Percentiles rank a stretch among this genome's conserved stretches.
Conservation (phyloP, 305 asterid genomes). For the Euphrasia arctica region DNA sequence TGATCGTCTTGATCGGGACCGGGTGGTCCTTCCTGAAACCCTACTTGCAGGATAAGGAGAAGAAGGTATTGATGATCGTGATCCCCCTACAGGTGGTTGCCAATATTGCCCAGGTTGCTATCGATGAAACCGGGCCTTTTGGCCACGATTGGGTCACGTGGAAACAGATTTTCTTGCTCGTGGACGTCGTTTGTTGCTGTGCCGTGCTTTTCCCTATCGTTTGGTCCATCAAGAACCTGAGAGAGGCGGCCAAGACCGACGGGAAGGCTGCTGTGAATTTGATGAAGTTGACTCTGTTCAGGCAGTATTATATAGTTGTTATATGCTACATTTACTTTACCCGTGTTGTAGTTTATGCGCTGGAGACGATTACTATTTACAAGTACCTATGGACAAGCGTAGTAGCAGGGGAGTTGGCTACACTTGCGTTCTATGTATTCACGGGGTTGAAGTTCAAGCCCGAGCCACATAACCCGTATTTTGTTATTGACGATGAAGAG, state of each 20-base stretch:
- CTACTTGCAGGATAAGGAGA: constrained; percentile 69
- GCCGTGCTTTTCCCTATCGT: constrained; percentile 77
- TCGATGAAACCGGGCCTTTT: constrained; percentile 67
- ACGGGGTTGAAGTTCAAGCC: constrained; percentile 86
- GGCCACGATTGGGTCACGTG: constrained; percentile 56
- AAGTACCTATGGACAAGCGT: constrained; percentile 73
- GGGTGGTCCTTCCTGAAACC: constrained; percentile 87
- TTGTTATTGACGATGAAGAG: constrained; percentile 80
- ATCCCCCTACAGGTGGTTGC: constrained; percentile 77
- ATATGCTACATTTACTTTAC: constrained; percentile 81
- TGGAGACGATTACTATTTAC: constrained; percentile 71
- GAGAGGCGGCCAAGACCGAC: constrained; percentile 75
- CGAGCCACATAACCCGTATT: constrained; percentile 81
- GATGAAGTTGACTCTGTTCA: constrained; percentile 77
- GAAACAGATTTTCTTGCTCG: constrained; percentile 75
- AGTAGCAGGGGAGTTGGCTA: constrained; percentile 76
- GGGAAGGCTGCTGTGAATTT: constrained; percentile 81
- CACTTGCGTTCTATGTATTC: constrained; percentile 61
- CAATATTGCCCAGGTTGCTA: constrained; percentile 69
- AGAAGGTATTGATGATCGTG: constrained; percentile 77
- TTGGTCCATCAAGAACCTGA: constrained; percentile 76
- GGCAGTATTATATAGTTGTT: constrained; percentile 74
- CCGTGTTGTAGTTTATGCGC: constrained; percentile 67
- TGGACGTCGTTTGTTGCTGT: constrained; percentile 73
- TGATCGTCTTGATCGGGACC: constrained; percentile 81